Evolutionary conservation across 805 yeast genomes (phyloP), one percentile per base, ranked within the genome.

Genomic region (Suhomyces xylopsoci): DNA sequence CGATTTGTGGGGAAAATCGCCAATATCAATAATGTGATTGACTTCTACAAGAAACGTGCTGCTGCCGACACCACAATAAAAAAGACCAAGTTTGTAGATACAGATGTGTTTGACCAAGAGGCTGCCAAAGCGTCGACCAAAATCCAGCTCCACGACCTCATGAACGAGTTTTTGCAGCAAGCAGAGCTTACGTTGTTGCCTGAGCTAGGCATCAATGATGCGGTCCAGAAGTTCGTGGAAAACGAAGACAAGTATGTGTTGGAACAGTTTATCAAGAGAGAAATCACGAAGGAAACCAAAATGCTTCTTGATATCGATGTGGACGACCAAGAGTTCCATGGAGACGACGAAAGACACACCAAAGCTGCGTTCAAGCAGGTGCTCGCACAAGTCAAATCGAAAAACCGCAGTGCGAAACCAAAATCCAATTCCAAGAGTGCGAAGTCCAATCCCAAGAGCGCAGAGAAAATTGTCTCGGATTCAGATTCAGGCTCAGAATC

Each of bases 1-100:
- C 74, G 90, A 61, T 94, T 93, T 74, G 96, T 88, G 5, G 97
- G 97, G 0, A 78, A 77, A 55, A 94, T 93, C 1, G 99, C 98
- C 3, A 94, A 94, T 66, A 83, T 85, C n/a, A 86, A 89, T 61
- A 96, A 91, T 61, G 89, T 92, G 7, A 81, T 93, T 2, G 84
- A 83, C 46, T 87, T 88, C 64, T 81, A 82, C 62, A 80, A 82
- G 63, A 81, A 78, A 57, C 74, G 66, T 75, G 45, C 51, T 58
- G 20, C 22, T 3, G 20, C 45, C 17, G 45, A 55, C 46, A 46
- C 48, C 49, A 5, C 47, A 45, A 52, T 60, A 55, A 49, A 61
- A 7, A 62, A 57, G 38, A 47, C 48, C 17, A 56, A 51, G 25
- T 49, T 53, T 36, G 63, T 52, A 17, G 61, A 57, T 48, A 59